These are phyloP conservation scores for Ceratobasidium sp. DNA, from an alignment of 1,284 basidiomycete genomes.

Conservation along the genomic window DNA sequence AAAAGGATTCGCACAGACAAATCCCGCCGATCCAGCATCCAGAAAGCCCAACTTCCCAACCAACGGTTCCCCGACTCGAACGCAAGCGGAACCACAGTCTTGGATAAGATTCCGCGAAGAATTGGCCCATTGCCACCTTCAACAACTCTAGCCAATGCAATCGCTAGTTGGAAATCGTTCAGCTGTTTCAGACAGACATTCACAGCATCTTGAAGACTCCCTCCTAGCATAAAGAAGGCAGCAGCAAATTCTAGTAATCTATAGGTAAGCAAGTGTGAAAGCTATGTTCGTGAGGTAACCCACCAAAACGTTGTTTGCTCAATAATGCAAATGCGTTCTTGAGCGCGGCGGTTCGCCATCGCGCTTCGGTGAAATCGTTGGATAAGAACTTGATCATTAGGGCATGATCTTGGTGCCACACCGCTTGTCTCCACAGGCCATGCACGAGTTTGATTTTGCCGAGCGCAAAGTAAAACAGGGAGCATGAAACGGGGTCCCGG, in stretches of 20 bases:
- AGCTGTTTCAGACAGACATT: slow-evolving; percentile 91
- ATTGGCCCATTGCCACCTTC: slow-evolving; percentile 88
- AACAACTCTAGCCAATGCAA: slow-evolving; percentile 85
- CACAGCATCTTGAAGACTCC: slow-evolving; percentile 89
- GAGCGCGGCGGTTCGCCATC: slow-evolving; percentile 92
- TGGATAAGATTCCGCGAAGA: slow-evolving; percentile 73
- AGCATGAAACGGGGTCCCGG: slow-evolving; percentile 89
- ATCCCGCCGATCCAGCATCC: slow-evolving; percentile 86
- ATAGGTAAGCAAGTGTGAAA: background rate
- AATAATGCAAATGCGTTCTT: slow-evolving; percentile 97
- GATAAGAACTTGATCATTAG: slow-evolving; percentile 92
- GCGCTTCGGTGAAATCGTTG: slow-evolving; percentile 86
- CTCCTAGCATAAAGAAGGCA: slow-evolving; percentile 95
- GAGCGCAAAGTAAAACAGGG: slow-evolving; percentile 93
- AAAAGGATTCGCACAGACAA: slow-evolving; percentile 85
- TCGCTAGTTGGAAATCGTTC: slow-evolving; percentile 87
- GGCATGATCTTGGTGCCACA: slow-evolving; percentile 90
- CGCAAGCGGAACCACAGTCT: slow-evolving; percentile 83
- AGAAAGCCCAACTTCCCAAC: slow-evolving; percentile 98
- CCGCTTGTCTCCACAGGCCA: slow-evolving; percentile 94
- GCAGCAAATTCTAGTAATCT: slow-evolving; percentile 85
- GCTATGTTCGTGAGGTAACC: slow-evolving; percentile 48
- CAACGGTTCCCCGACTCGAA: slow-evolving; percentile 90
- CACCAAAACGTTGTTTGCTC: slow-evolving; percentile 91
- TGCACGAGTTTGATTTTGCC: slow-evolving; percentile 92